phyloP scores from a whole-genome alignment of 176 grass and related monocot species.

The Canna indica region DNA sequence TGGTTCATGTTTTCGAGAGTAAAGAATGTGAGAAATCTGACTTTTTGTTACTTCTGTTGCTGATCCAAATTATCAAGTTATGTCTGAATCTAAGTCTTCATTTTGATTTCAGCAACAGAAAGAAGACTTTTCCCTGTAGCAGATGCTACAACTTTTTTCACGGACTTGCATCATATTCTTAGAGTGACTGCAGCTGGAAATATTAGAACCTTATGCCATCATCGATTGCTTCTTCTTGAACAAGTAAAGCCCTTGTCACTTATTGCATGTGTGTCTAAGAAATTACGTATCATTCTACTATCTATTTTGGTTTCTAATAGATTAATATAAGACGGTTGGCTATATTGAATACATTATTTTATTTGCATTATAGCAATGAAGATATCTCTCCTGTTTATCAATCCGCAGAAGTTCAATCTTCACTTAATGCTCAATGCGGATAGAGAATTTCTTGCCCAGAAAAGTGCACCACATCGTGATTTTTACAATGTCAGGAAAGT shows the following conservation, averaged over 20 bases:
- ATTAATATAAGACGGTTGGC: neutral
- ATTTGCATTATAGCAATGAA: neutral
- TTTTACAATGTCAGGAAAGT: conserved; percentile 97
- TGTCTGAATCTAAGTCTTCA: neutral
- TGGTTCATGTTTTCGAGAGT: conserved; percentile 70
- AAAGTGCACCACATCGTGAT: conserved; percentile 86
- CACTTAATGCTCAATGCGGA: conserved; percentile 92
- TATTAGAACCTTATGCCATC: conserved; percentile 82
- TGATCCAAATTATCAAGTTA: conserved; percentile 2
- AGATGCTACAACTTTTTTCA: conserved; percentile 90
- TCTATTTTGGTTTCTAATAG: neutral
- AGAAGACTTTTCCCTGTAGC: conserved; percentile 65
- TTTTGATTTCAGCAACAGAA: conserved; percentile 48
- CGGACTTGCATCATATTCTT: conserved; percentile 90
- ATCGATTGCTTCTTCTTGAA: conserved; percentile 84
- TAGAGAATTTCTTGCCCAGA: conserved; percentile 90
- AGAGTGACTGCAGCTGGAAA: conserved; percentile 76
- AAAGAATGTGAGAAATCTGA: conserved; percentile 58
- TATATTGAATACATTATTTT: neutral
- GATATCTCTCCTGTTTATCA: neutral
- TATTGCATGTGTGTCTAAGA: neutral
- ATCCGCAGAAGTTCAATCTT: conserved; percentile 79
- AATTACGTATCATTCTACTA: neutral
- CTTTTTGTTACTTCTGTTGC: conserved; percentile 13
- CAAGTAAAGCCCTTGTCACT: conserved; percentile 40